Percentiles rank a stretch among this genome's conserved stretches.
Conservation (phyloP, 352 stramenopile species). For the Globisporangium parvum region DNA sequence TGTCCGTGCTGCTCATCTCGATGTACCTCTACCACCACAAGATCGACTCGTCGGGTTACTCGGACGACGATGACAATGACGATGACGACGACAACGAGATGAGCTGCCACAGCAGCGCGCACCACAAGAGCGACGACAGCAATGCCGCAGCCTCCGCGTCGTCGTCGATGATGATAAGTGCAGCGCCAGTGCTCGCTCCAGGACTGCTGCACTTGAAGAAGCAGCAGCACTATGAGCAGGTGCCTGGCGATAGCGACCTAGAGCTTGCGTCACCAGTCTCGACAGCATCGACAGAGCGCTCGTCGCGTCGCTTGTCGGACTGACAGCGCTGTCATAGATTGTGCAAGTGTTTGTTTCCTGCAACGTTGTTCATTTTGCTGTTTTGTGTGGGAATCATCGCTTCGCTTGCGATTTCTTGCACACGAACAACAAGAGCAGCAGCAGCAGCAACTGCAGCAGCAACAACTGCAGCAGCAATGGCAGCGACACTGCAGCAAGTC, state of each 20-base stretch:
- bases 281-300: not conserved
- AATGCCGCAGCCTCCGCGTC: not conserved
- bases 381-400: not conserved
- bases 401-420: not conserved
- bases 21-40: conserved; percentile 89
- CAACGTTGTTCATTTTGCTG: not conserved
- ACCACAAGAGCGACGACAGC: conserved; percentile 1
- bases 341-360: not conserved
- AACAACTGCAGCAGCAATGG: conserved; percentile 19
- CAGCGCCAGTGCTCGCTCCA: conserved; percentile 1
- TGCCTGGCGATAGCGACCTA: conserved; percentile 24
- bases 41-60: conserved; percentile 20
- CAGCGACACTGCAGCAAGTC: conserved; percentile 23
- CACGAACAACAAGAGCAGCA: not conserved
- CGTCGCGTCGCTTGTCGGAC: conserved; percentile 5
- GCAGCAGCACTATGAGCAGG: conserved; percentile 44
- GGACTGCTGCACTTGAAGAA: conserved; percentile 43
- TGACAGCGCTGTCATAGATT: not conserved
- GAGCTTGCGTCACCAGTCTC: conserved; percentile 26
- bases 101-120: conserved; percentile 6
- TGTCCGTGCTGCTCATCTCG: conserved; percentile 75
- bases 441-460: not conserved
- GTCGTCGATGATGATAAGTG: not conserved
- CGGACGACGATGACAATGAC: conserved; percentile 1
- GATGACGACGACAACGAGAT: not conserved